phyloP scores from a whole-genome alignment of 129 eudicot species.

The Mikania micrantha region DNA sequence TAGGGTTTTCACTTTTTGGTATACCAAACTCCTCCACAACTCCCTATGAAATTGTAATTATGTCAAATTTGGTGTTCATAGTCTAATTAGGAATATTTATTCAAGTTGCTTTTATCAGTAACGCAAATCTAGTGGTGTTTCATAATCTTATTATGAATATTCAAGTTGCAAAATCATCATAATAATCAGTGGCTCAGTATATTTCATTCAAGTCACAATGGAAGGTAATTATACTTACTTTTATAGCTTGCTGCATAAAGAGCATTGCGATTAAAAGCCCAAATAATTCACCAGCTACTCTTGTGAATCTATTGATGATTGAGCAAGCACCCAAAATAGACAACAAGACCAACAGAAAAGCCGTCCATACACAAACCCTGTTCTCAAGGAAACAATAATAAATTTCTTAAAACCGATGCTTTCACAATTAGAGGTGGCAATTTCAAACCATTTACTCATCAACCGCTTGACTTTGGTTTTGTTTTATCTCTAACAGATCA shows the following conservation, averaged over 20 bases:
- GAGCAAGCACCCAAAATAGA: slow-evolving; percentile 96
- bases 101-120: background rate
- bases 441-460: background rate
- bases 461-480: background rate
- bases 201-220: background rate
- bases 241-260: slow-evolving; percentile 97
- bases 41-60: slow-evolving; percentile 50
- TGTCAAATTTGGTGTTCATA: background rate
- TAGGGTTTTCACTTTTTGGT: slow-evolving; percentile 72
- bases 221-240: slow-evolving; percentile 42
- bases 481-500: background rate
- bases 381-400: slow-evolving; percentile 11
- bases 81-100: background rate
- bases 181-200: background rate
- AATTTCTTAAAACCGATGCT: slow-evolving; percentile 8
- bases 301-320: slow-evolving; percentile 91
- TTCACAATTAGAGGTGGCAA: background rate
- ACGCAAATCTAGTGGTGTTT: background rate
- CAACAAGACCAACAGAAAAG: slow-evolving; percentile 75
- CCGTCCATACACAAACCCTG: slow-evolving; percentile 99
- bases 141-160: background rate
- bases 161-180: slow-evolving; percentile 2
- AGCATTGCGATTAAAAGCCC: slow-evolving; percentile 98
- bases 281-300: slow-evolving; percentile 91
- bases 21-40: slow-evolving; percentile 83